Conservation (phyloP, 148 eudicot species). For the Fagopyrum tataricum region DNA sequence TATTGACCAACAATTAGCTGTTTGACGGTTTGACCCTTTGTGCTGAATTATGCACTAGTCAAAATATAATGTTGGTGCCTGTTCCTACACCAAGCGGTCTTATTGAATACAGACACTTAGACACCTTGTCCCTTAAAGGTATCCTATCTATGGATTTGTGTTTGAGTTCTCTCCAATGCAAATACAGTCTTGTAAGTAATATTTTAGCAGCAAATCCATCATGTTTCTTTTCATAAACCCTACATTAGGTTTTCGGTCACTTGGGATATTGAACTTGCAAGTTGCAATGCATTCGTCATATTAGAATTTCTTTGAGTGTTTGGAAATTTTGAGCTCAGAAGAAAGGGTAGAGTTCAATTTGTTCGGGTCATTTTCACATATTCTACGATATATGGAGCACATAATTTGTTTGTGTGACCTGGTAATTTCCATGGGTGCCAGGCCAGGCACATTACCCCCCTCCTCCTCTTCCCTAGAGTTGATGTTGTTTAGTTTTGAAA, state of each 20-base stretch:
- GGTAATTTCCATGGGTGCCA: background rate
- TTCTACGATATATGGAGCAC: background rate
- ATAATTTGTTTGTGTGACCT: background rate
- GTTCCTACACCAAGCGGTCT: background rate
- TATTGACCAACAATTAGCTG: background rate
- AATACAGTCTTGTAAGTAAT: background rate
- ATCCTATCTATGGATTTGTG: background rate
- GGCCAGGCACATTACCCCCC: no score
- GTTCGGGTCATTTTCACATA: background rate
- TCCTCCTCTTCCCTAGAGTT: background rate
- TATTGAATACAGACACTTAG: background rate
- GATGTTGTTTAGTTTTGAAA: background rate
- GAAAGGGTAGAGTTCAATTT: background rate
- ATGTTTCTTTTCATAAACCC: background rate
- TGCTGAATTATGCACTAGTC: background rate
- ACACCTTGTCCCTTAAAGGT: background rate
- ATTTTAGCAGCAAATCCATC: background rate
- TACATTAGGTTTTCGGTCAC: background rate
- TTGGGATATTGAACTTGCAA: background rate
- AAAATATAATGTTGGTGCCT: background rate
- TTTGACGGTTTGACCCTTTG: background rate
- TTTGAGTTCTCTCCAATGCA: constrained; percentile 1
- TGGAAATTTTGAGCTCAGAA: constrained; percentile 6
- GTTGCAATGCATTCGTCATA: background rate
- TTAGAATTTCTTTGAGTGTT: background rate